Evolutionary conservation across 371 early-diverging fungal genomes (phyloP).

Genomic region (Mortierella sp.): DNA sequence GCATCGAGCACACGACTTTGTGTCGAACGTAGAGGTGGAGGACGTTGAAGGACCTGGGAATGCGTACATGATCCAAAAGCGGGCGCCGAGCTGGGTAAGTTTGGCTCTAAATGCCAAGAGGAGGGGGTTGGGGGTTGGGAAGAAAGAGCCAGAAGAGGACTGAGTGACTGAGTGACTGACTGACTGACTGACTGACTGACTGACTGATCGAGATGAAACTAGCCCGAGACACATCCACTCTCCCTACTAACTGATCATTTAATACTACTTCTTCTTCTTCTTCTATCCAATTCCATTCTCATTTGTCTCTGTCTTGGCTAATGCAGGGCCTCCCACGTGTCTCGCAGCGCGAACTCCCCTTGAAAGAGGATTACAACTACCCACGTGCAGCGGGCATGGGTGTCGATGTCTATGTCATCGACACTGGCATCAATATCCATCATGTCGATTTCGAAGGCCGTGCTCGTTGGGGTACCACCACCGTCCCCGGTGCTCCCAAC

Average conservation of each 20-base stretch:
- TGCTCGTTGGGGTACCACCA: slow-evolving; percentile 71
- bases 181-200: too few species aligned
- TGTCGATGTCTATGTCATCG: slow-evolving; percentile 84
- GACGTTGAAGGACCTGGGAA: slow-evolving; percentile 25
- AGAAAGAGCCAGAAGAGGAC: too few species aligned
- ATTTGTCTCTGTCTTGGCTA: background rate
- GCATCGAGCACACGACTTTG: slow-evolving; percentile 19
- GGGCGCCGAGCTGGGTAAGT: slow-evolving; percentile 50
- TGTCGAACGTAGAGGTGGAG: slow-evolving; percentile 10
- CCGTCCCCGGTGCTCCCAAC: slow-evolving; percentile 60
- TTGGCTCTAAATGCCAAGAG: too few species aligned
- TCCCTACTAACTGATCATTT: too few species aligned
- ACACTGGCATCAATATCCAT: slow-evolving; percentile 78
- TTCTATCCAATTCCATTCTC: background rate
- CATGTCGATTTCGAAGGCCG: slow-evolving; percentile 84
- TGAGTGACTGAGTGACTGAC: too few species aligned
- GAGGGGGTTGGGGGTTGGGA: too few species aligned
- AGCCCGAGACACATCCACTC: too few species aligned
- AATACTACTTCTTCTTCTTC: background rate
- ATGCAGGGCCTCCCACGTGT: slow-evolving; percentile 68
- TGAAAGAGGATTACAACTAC: slow-evolving; percentile 48
- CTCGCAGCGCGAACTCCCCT: slow-evolving; percentile 55
- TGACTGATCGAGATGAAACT: too few species aligned
- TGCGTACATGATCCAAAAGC: slow-evolving; percentile 37
- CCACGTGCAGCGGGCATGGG: slow-evolving; percentile 61